Conservation (phyloP, 768 basidiomycete genomes). For the Auricularia sp. region DNA sequence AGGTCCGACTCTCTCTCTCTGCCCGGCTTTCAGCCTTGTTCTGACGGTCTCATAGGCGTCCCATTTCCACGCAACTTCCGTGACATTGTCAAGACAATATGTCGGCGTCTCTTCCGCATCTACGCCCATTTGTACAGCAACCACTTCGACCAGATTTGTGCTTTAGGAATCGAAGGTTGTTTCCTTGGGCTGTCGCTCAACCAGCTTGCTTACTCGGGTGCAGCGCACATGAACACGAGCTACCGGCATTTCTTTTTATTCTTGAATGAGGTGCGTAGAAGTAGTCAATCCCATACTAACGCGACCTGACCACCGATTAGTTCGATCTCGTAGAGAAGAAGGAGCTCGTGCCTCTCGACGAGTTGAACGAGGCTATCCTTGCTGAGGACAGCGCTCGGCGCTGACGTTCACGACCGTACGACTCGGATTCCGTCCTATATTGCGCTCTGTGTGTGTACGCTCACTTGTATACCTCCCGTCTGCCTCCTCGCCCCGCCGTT, state of each 20-base stretch:
- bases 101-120: constrained; percentile 87
- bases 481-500: neutral
- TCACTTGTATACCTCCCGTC: neutral
- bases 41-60: constrained; percentile 46
- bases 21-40: constrained; percentile 3
- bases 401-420: neutral
- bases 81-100: constrained; percentile 83
- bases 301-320: constrained; percentile 25
- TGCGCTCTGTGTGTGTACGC: neutral
- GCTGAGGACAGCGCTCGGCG: constrained; percentile 38
- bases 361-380: constrained; percentile 86
- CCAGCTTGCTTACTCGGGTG: neutral
- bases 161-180: constrained; percentile 92
- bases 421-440: neutral
- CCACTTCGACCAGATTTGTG: constrained; percentile 98
- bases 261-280: constrained; percentile 66
- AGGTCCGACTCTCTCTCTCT: constrained; percentile 34
- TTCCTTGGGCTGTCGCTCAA: neutral
- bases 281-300: no score
- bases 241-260: constrained; percentile 98
- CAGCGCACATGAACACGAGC: constrained; percentile 96
- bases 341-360: constrained; percentile 88
- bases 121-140: constrained; percentile 99
- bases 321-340: constrained; percentile 95
- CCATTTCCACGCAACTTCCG: constrained; percentile 86